Evolutionary conservation across 805 yeast genomes (phyloP).

Genomic region (Candida silvatica): DNA sequence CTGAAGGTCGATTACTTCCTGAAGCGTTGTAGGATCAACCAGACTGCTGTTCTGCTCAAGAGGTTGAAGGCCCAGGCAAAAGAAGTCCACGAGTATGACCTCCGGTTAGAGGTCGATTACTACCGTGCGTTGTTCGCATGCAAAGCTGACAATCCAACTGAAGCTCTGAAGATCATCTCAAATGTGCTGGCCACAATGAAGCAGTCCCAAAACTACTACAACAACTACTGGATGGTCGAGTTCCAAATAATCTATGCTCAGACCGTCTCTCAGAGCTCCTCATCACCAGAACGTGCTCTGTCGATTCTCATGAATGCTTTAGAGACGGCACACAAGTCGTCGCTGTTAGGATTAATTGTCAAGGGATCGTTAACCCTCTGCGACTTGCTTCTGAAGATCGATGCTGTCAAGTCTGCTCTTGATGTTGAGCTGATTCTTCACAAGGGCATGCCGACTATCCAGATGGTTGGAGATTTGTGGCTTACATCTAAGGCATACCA

Average conservation of each 20-base stretch:
- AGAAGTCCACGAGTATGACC: constrained; percentile 24
- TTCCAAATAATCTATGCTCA: constrained; percentile 39
- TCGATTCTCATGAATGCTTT: constrained; percentile 42
- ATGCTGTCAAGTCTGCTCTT: constrained; percentile 13
- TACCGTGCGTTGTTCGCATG: constrained; percentile 16
- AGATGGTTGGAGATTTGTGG: constrained; percentile 31
- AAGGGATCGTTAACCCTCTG: constrained; percentile 41
- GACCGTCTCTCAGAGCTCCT: constrained; percentile 31
- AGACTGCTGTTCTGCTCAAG: constrained; percentile 28
- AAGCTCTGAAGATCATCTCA: constrained; percentile 16
- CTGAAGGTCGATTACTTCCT: constrained; percentile 30
- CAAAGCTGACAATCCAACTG: constrained; percentile 13
- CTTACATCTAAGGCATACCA: constrained; percentile 31
- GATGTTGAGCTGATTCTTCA: constrained; percentile 36
- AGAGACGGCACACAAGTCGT: constrained; percentile 36
- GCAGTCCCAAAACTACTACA: constrained; percentile 18
- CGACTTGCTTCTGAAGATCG: constrained; percentile 33
- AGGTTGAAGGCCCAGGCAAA: constrained; percentile 21
- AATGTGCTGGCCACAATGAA: constrained; percentile 14
- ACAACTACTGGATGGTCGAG: constrained; percentile 36
- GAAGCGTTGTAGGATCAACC: constrained; percentile 28
- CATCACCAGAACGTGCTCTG: constrained; percentile 38
- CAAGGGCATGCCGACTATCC: constrained; percentile 34
- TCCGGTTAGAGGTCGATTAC: constrained; percentile 20
- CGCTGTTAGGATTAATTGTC: constrained; percentile 34